Percentiles rank a stretch among this genome's conserved stretches.
Evolutionary conservation across 2,329 filamentous ascomycete genomes (phyloP).

Genomic region (Aureobasidium sp.): DNA sequence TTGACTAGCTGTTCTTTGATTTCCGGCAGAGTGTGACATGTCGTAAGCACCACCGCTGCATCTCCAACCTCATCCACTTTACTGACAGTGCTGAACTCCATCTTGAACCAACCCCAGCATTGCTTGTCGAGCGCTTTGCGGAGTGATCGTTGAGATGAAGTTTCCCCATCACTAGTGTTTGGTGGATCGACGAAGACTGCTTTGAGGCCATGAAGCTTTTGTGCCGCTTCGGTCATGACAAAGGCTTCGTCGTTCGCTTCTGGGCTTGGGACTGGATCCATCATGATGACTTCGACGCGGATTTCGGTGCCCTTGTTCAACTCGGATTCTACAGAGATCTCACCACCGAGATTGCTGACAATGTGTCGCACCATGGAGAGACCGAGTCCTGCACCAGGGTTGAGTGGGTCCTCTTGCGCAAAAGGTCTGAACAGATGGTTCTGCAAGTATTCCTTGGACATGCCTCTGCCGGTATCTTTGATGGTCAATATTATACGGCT

Average conservation of each 20-base stretch:
- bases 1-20: background rate
- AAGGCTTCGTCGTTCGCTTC: background rate
- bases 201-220: background rate
- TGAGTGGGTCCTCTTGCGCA: conserved; percentile 25
- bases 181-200: background rate
- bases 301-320: conserved; percentile 48
- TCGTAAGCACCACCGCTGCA: background rate
- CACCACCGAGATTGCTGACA: conserved; percentile 20
- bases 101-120: conserved; percentile 3
- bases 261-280: conserved; percentile 21
- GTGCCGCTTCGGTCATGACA: background rate
- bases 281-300: conserved; percentile 38
- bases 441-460: conserved; percentile 24
- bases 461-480: conserved; percentile 27
- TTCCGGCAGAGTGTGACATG: background rate
- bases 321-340: conserved; percentile 41
- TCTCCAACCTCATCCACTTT: background rate
- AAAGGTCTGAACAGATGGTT: conserved; percentile 26
- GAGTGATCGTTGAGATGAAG: background rate
- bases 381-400: conserved; percentile 27
- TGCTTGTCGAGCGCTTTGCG: background rate
- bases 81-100: background rate
- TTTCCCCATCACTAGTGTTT: background rate
- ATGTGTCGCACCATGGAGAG: conserved; percentile 27
- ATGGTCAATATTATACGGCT: conserved; percentile 14